A percentile compares a stretch with the other conserved stretches of the same genome.
These are phyloP conservation scores for Aspergillus biplanus DNA, from an alignment of 495 filamentous ascomycete genomes.

Conservation along the genomic window DNA sequence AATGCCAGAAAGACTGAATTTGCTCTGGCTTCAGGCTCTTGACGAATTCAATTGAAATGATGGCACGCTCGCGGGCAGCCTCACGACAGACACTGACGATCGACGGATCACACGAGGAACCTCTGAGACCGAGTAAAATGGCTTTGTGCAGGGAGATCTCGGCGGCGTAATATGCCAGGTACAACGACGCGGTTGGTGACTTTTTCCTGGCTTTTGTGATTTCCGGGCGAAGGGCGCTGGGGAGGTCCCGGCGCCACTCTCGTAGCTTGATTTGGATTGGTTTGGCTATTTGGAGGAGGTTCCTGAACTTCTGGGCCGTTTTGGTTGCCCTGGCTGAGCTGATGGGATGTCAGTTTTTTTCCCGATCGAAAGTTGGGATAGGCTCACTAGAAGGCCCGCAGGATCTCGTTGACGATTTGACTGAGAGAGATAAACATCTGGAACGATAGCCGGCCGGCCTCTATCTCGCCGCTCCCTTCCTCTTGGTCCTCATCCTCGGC, in stretches of 20 bases:
- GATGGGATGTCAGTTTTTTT: neutral
- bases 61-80: conserved; percentile 10
- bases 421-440: conserved; percentile 12
- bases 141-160: conserved; percentile 13
- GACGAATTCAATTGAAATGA: conserved; percentile 10
- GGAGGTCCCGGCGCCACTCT: conserved; percentile 12
- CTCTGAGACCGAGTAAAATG: conserved; percentile 6
- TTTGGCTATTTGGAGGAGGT: conserved; percentile 10
- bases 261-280: conserved; percentile 11
- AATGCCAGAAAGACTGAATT: conserved; percentile 13
- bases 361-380: neutral
- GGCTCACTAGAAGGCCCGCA: conserved; percentile 10
- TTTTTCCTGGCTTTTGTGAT: conserved; percentile 6
- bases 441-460: conserved; percentile 9
- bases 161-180: conserved; percentile 9
- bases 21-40: conserved; percentile 10
- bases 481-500: conserved; percentile 11
- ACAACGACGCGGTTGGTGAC: conserved; percentile 8
- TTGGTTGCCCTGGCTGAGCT: conserved; percentile 8
- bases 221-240: neutral
- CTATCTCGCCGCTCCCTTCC: conserved; percentile 9
- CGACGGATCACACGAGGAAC: conserved; percentile 9
- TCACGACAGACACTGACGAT: conserved; percentile 9
- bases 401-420: conserved; percentile 13
- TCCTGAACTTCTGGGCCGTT: neutral